Base-by-base conservation (phyloP, 768 basidiomycete species). In the Paxillus ammoniavirescens region DNA sequence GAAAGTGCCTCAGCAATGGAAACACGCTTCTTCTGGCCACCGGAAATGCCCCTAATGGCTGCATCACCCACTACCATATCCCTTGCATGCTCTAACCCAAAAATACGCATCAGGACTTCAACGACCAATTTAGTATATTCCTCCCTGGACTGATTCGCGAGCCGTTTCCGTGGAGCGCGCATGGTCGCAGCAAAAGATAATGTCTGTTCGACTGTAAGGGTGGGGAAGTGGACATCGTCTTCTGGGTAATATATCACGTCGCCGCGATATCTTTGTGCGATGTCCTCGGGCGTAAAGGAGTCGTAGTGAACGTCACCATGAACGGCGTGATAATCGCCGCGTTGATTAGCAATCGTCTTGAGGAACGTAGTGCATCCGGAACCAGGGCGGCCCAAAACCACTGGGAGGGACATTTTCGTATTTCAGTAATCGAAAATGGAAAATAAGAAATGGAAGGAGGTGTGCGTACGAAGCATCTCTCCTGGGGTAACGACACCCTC, bases 371-470 rank as follows among this genome's bases (percentile, higher is more conserved):
- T 71, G 53, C 77, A 78, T 15, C 77, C 77, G 6, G 90, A 83
- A 10, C 88, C 89, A 0, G 92, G 93, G 26, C 90, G 81, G 18
- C 91, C 93, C 35, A 93, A 78, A 12, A 93, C 92, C 14, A 94
- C 88, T 89, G 60, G 7, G 49, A 8, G 12, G 2, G 12, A 28
- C 8, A 7, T 2, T 28, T 12, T 35, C 13, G 35, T 31, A 31
- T 31, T 10, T 31, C 31, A 10, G 31, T 31, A 4, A 35, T 15
- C 18, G 21, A 41, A 3, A 5, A 6, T 18, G 26, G n/a, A 10
- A 31, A 47, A 33, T 13, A 21, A 38, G 1, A 5, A 36, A 2
- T 21, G 21, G 40, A 14, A 46, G 8, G 75, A 67, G 14, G 72
- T 3, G 75, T 73, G 78, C 76, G 58, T 61, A 83, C 89, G 73